Percentiles rank a stretch among this genome's conserved stretches.
These are phyloP conservation scores for Tetratostichococcus sp. DNA, from an alignment of 139 green algal species.

Conservation along the genomic window DNA sequence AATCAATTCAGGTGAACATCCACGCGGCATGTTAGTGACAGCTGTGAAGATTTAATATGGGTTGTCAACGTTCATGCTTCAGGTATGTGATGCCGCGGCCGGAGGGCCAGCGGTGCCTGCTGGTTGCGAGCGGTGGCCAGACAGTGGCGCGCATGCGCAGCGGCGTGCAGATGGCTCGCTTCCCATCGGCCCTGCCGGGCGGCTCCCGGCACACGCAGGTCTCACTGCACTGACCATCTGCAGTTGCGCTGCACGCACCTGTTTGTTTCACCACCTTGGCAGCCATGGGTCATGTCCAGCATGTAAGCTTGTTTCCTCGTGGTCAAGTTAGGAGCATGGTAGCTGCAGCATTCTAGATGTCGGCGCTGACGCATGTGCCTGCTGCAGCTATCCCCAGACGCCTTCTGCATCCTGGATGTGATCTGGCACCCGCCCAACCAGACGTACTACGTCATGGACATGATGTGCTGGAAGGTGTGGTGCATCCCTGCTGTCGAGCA, in stretches of 20 bases:
- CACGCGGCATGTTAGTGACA: too few relatives aligned
- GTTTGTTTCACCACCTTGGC: too few relatives aligned
- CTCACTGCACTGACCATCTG: not conserved
- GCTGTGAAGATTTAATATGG: not conserved
- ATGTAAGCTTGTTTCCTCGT: too few relatives aligned
- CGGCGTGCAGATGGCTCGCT: slow-evolving; percentile 53
- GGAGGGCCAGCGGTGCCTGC: slow-evolving; percentile 79
- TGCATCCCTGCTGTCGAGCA: too few relatives aligned
- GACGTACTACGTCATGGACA: slow-evolving; percentile 59
- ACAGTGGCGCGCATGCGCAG: slow-evolving; percentile 45
- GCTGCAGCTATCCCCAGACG: slow-evolving; percentile 9
- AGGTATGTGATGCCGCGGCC: slow-evolving; percentile 80
- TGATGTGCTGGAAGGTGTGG: slow-evolving; percentile 74
- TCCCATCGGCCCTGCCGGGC: slow-evolving; percentile 54
- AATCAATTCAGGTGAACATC: too few relatives aligned
- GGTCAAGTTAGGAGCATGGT: too few relatives aligned
- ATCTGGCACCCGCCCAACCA: slow-evolving; percentile 44
- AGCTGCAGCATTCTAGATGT: too few relatives aligned
- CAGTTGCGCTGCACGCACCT: too few relatives aligned
- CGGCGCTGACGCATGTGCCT: too few relatives aligned
- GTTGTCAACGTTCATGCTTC: not conserved
- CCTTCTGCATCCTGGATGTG: slow-evolving; percentile 79
- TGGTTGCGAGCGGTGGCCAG: slow-evolving; percentile 49
- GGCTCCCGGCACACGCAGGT: slow-evolving; percentile 21
- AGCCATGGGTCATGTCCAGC: too few relatives aligned